phyloP scores from a whole-genome alignment of 495 filamentous ascomycete species.

The Acidomyces sp. region DNA sequence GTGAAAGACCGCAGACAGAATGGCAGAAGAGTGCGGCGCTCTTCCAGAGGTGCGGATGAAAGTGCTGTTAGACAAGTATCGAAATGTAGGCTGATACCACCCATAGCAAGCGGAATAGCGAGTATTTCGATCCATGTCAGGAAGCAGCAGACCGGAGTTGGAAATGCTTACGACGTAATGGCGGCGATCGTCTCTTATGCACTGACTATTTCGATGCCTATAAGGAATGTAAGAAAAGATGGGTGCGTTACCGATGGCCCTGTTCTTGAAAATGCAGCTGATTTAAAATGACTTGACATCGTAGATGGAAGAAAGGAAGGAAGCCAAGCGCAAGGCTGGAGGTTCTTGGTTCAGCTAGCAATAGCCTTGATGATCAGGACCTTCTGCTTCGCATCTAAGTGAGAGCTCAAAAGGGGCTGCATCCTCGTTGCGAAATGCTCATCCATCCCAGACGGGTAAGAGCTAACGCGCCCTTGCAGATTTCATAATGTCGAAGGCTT shows the following conservation, averaged over 20 bases:
- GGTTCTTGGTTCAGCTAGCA: slow-evolving; percentile 14
- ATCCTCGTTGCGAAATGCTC: no score
- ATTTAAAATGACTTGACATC: neutral
- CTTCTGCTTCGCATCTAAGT: no score
- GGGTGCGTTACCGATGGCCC: slow-evolving; percentile 9
- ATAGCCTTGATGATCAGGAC: no score
- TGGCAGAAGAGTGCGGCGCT: slow-evolving; percentile 12
- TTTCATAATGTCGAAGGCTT: no score
- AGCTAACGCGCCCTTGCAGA: no score
- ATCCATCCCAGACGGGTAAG: no score
- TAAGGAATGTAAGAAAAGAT: slow-evolving; percentile 18
- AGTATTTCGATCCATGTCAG: slow-evolving; percentile 90
- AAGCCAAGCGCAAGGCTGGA: slow-evolving; percentile 11
- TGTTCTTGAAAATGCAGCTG: neutral
- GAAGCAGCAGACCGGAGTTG: slow-evolving; percentile 80
- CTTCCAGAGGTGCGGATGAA: slow-evolving; percentile 10
- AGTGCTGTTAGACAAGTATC: neutral
- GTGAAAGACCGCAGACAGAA: neutral
- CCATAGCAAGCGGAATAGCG: slow-evolving; percentile 62
- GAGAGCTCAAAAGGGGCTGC: no score
- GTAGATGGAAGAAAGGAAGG: slow-evolving; percentile 20
- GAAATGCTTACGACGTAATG: slow-evolving; percentile 76
- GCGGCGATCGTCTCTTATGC: slow-evolving; percentile 73
- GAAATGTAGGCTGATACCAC: neutral
- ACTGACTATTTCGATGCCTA: slow-evolving; percentile 68